A percentile compares a stretch with the other conserved stretches of the same genome.
Conservation (phyloP, 2,329 filamentous ascomycete genomes). For the Cladobotryum mycophilum region DNA sequence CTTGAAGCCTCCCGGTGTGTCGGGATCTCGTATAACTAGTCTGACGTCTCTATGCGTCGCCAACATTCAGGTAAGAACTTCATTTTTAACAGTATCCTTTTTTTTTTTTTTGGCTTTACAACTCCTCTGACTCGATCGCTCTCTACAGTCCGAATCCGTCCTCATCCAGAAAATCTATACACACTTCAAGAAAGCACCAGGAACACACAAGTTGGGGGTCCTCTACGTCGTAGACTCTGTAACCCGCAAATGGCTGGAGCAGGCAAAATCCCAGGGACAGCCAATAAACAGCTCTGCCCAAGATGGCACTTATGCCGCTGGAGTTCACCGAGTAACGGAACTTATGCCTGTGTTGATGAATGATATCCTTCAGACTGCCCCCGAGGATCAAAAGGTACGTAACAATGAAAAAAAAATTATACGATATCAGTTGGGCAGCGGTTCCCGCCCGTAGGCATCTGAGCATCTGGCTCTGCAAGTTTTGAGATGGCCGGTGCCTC, state of each 20-base stretch:
- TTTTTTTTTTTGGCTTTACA: neutral
- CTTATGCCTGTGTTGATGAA: constrained; percentile 90
- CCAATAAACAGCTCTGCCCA: constrained; percentile 71
- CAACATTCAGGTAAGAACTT: constrained; percentile 71
- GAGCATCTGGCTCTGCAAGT: constrained; percentile 6
- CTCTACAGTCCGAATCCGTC: constrained; percentile 74
- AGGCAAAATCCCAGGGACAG: constrained; percentile 81
- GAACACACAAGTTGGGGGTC: constrained; percentile 95
- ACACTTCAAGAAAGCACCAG: constrained; percentile 90
- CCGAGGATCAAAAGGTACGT: constrained; percentile 95
- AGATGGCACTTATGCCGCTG: constrained; percentile 90
- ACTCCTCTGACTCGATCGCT: constrained; percentile 1
- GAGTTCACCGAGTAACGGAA: constrained; percentile 94
- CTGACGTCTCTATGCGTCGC: constrained; percentile 82
- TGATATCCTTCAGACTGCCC: constrained; percentile 83
- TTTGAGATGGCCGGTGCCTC: constrained; percentile 1
- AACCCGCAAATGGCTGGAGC: constrained; percentile 97
- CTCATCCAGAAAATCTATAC: constrained; percentile 95
- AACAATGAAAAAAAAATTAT: constrained; percentile 23
- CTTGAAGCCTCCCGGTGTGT: constrained; percentile 89
- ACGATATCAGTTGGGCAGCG: constrained; percentile 4
- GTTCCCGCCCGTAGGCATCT: constrained; percentile 11
- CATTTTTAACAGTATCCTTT: neutral
- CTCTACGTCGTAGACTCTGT: constrained; percentile 99
- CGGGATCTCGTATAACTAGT: constrained; percentile 81